Conservation (phyloP, 108 stramenopile species). For the Cylindrotheca fusiformis region DNA sequence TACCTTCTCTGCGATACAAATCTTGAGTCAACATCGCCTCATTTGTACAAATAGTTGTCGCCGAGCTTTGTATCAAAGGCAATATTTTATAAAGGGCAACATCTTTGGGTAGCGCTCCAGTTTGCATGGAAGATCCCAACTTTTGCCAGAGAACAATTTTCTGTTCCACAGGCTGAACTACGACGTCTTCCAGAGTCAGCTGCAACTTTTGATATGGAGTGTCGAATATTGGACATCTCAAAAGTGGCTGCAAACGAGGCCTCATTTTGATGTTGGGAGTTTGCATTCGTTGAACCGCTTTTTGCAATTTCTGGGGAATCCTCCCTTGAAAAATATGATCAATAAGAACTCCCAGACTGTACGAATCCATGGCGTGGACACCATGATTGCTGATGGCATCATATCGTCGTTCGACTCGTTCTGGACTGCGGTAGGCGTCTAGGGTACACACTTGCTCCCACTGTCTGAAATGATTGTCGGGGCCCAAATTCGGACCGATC, state of each 20-base stretch:
- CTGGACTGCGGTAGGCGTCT: conserved; percentile 72
- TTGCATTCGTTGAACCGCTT: conserved; percentile 69
- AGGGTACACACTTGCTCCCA: conserved; percentile 61
- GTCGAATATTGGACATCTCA: conserved; percentile 84
- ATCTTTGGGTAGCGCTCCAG: conserved; percentile 42
- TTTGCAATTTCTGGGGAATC: conserved; percentile 67
- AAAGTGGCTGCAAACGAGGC: conserved; percentile 64
- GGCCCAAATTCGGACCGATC: conserved; percentile 52
- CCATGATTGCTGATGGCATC: conserved; percentile 57
- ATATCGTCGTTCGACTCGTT: conserved; percentile 60
- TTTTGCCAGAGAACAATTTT: conserved; percentile 77
- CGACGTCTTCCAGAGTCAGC: conserved; percentile 60
- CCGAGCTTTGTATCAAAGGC: conserved; percentile 56
- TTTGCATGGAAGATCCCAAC: conserved; percentile 33
- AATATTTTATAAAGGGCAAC: conserved; percentile 70
- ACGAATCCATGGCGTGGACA: conserved; percentile 78
- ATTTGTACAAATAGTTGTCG: conserved; percentile 47
- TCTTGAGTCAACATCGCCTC: conserved; percentile 73
- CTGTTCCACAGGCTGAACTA: conserved; percentile 71
- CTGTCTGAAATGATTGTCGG: conserved; percentile 60
- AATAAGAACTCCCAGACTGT: conserved; percentile 69
- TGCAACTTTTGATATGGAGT: conserved; percentile 70
- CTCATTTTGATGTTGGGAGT: conserved; percentile 66
- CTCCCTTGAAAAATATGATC: conserved; percentile 58
- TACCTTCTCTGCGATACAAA: conserved; percentile 71